phyloP scores from a whole-genome alignment of 371 early-diverging fungal genomes.

The Parasitella parasitica region DNA sequence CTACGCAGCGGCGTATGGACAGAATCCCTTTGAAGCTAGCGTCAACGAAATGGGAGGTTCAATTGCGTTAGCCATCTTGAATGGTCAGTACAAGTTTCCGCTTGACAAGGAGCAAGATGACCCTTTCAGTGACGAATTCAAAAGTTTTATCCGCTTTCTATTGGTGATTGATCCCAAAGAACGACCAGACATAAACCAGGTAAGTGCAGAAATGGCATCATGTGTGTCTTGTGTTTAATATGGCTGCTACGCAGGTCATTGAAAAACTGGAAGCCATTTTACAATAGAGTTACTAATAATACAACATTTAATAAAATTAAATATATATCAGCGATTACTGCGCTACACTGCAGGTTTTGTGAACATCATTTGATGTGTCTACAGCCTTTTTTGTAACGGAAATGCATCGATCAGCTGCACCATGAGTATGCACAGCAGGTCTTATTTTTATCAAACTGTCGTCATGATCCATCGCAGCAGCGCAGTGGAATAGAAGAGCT shows the following conservation, averaged over 20 bases:
- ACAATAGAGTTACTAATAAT: background rate
- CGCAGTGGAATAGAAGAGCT: too few relatives aligned
- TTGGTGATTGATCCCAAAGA: slow-evolving; percentile 61
- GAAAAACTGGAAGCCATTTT: background rate
- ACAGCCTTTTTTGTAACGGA: background rate
- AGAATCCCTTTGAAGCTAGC: slow-evolving; percentile 71
- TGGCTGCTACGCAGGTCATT: slow-evolving; percentile 9
- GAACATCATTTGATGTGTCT: background rate
- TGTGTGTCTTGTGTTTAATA: background rate
- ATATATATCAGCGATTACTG: background rate
- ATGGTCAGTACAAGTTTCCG: slow-evolving; percentile 62
- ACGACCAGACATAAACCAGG: slow-evolving; percentile 62
- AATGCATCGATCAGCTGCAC: background rate
- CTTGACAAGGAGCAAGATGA: slow-evolving; percentile 19
- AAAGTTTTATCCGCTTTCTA: slow-evolving; percentile 58
- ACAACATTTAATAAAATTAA: background rate
- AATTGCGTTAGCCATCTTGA: slow-evolving; percentile 67
- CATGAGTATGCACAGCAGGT: background rate
- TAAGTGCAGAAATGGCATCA: slow-evolving; percentile 7
- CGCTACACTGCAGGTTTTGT: background rate
- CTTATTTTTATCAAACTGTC: too few relatives aligned
- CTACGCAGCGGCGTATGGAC: slow-evolving; percentile 70
- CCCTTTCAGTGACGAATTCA: slow-evolving; percentile 61
- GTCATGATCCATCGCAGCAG: too few relatives aligned
- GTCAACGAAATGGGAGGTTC: slow-evolving; percentile 69